phyloP scores from a whole-genome alignment of 2,329 filamentous ascomycete species.

The Dothideomycetes sp. region DNA sequence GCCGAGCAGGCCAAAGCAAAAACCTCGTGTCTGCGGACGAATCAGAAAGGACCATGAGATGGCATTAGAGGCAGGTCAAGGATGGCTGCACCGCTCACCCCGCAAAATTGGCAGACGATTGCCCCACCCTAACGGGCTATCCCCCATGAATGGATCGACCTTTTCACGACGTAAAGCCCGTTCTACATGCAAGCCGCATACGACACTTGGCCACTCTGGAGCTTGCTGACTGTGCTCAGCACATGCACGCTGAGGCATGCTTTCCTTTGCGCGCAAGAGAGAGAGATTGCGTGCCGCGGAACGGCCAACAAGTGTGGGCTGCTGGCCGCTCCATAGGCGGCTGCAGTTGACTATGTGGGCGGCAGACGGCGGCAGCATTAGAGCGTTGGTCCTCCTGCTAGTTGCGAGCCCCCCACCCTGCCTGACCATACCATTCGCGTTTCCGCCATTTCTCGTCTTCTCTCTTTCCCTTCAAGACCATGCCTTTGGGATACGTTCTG shows the following conservation, averaged over 20 bases:
- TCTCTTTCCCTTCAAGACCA: constrained; percentile 6
- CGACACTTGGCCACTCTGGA: constrained; percentile 13
- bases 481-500: constrained; percentile 9
- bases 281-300: constrained; percentile 3
- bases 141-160: constrained; percentile 6
- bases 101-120: constrained; percentile 5
- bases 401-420: constrained; percentile 7
- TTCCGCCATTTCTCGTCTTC: constrained; percentile 11
- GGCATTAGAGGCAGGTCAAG: too few relatives aligned
- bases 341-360: constrained; percentile 5
- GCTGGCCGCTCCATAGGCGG: constrained; percentile 3
- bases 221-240: constrained; percentile 13
- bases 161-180: constrained; percentile 3
- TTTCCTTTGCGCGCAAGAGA: neutral
- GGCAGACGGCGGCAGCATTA: too few relatives aligned
- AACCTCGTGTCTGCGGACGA: neutral
- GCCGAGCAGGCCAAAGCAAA: constrained; percentile 5
- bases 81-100: too few relatives aligned
- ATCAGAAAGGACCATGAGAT: constrained; percentile 1
- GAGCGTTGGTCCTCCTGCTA: too few relatives aligned
- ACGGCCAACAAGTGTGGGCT: constrained; percentile 9
- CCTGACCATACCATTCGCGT: constrained; percentile 11
- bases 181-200: constrained; percentile 14
- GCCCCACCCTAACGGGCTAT: neutral
- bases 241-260: constrained; percentile 8